Evolutionary conservation across 139 green algal genomes (phyloP).

Genomic region (Chlorella ohadii): DNA sequence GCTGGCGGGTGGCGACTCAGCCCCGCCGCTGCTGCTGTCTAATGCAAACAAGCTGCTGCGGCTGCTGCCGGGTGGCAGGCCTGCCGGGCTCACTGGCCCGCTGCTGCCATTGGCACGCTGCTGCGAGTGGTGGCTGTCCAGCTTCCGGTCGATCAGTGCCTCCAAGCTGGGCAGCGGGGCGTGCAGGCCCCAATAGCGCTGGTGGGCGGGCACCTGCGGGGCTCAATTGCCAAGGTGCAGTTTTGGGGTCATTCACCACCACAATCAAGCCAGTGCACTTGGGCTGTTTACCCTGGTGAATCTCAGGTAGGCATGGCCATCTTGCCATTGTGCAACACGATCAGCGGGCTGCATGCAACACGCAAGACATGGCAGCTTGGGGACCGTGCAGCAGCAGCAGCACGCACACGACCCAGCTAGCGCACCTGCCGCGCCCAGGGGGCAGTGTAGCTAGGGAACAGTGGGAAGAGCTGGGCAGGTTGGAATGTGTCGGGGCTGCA

Average conservation of each 20-base stretch:
- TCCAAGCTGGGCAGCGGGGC: slow-evolving; percentile 46
- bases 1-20: neutral
- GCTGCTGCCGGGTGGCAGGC: neutral
- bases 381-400: neutral
- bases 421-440: slow-evolving; percentile 44
- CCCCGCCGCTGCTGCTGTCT: slow-evolving; percentile 1
- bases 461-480: slow-evolving; percentile 68
- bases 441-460: slow-evolving; percentile 60
- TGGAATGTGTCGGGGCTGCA: slow-evolving; percentile 55
- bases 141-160: neutral
- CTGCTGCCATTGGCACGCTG: neutral
- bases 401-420: neutral
- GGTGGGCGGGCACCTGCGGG: slow-evolving; percentile 15
- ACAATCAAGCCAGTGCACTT: no score
- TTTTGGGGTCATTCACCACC: no score
- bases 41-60: slow-evolving; percentile 5
- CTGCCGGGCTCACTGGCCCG: neutral
- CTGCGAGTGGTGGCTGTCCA: neutral
- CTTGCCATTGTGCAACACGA: no score
- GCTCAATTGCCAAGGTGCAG: no score
- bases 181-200: slow-evolving; percentile 67
- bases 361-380: no score
- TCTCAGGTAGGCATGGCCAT: no score
- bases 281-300: no score
- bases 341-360: no score